These are phyloP conservation scores for Escovopsis weberi DNA, from an alignment of 2,329 filamentous ascomycete species.

Conservation along the genomic window DNA sequence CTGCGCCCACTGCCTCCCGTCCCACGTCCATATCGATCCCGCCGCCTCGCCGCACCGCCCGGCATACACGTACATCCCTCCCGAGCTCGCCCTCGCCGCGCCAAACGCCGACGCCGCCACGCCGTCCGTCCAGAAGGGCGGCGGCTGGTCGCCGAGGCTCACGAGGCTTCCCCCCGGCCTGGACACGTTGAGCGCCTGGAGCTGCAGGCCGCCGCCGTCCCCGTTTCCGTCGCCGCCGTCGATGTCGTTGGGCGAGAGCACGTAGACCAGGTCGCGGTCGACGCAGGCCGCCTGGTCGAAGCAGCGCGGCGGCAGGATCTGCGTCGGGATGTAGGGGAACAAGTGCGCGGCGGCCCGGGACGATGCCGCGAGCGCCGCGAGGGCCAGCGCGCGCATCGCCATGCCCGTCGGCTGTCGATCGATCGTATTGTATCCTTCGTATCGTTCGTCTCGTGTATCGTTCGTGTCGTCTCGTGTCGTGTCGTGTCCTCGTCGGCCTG, in stretches of 20 bases:
- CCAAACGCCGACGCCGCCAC: constrained; percentile 39
- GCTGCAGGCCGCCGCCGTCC: constrained; percentile 21
- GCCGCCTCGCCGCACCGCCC: constrained; percentile 51
- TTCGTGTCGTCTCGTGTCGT: background rate
- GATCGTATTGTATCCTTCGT: no score
- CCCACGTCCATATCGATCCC: constrained; percentile 53
- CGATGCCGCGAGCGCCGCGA: constrained; percentile 1
- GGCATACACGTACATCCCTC: constrained; percentile 57
- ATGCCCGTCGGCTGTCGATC: background rate
- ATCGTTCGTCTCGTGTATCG: background rate
- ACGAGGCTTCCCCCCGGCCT: constrained; percentile 14
- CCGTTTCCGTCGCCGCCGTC: constrained; percentile 13
- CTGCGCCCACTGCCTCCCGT: constrained; percentile 13
- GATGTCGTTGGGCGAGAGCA: constrained; percentile 44
- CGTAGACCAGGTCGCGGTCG: constrained; percentile 44
- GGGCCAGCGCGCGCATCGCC: background rate
- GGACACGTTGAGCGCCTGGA: constrained; percentile 54
- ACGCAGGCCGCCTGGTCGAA: constrained; percentile 24
- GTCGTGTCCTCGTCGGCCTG: background rate
- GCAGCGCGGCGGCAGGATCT: constrained; percentile 44
- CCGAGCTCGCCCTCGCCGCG: constrained; percentile 50
- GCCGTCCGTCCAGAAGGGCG: constrained; percentile 42
- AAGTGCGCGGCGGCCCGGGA: constrained; percentile 21
- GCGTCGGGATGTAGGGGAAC: constrained; percentile 67
- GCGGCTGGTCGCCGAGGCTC: constrained; percentile 20